phyloP scores from a whole-genome alignment of 495 filamentous ascomycete species.

The Glarea lozoyensis region DNA sequence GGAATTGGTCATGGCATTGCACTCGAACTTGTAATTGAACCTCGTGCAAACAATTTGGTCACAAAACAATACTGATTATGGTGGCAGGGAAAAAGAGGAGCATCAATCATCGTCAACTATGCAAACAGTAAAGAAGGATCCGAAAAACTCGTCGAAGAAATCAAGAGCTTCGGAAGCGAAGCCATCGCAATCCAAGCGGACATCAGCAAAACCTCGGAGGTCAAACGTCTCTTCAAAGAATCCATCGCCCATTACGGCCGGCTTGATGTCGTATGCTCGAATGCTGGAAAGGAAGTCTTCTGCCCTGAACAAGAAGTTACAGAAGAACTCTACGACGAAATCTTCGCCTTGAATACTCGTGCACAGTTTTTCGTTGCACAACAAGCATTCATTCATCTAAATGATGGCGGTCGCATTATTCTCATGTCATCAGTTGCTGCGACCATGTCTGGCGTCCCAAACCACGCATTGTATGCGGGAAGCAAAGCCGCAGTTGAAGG shows the following conservation, averaged over 20 bases:
- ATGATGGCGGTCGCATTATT: conserved; percentile 57
- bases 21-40: neutral
- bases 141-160: conserved; percentile 50
- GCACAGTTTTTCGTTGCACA: conserved; percentile 78
- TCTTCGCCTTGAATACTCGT: conserved; percentile 66
- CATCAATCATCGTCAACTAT: conserved; percentile 69
- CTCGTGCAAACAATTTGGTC: neutral
- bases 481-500: conserved; percentile 69
- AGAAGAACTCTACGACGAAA: conserved; percentile 62
- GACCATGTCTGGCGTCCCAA: conserved; percentile 42
- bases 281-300: conserved; percentile 54
- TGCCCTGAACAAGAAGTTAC: conserved; percentile 58
- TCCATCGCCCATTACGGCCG: conserved; percentile 56
- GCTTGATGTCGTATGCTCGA: conserved; percentile 65
- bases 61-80: neutral
- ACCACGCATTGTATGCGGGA: conserved; percentile 65
- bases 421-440: conserved; percentile 47
- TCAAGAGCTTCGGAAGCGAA: conserved; percentile 42
- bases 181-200: conserved; percentile 70
- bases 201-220: conserved; percentile 54
- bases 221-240: conserved; percentile 51
- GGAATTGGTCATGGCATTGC: neutral
- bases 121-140: conserved; percentile 52
- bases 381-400: conserved; percentile 59
- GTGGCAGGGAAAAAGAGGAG: conserved; percentile 34